Base-by-base conservation (phyloP, 2,329 filamentous ascomycete species). In the Cytospora paraplurivora region DNA sequence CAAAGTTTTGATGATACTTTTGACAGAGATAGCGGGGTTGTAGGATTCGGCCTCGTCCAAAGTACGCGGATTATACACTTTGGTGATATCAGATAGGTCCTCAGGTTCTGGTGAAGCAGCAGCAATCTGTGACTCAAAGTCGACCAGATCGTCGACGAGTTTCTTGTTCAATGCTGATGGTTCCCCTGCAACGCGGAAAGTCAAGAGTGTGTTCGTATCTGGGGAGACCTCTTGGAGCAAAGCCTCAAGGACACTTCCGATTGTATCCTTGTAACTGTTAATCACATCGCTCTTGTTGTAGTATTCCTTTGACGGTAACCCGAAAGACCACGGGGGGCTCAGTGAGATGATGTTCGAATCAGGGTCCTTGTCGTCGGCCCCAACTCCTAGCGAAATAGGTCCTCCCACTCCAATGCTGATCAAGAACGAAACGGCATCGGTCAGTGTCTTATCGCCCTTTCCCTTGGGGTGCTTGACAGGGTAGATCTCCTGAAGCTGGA, bases 221-320 rank as follows among this genome's bases (percentile, higher is more conserved):
- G 50, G 49, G 2, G 53, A 44, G 5, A 54, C 57, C n/a, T 66
- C 54, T n/a, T 56, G 56, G 38, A 63, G 37, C 19, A 66, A n/a
- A 3, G 69, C 69, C 19, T 69, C 63, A 17, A 78, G 73, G 4
- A 81, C 76, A 35, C 76, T 70, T 44, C 71, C 71, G 62, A 85
- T 77, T 3, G 76, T 74, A 4, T 71, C 71, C 67, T 79, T 77
- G 70, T 88, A 89, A 37, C 80, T 76, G 21, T 75, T 72, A 56
- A 88, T 71, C 50, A 85, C 76, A 56, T 82, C 73, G 35, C 80
- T 77, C 66, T 87, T 81, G 37, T 82, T 77, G 68, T 88, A 89
- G 66, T 85, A 84, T 68, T 87, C 81, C 68, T 86, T 85, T 2
- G 85, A 82, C 0, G 86, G 85, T 8, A 89, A 78, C n/a, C 86